Evolutionary conservation across 1,284 basidiomycete genomes (phyloP).

Genomic region (Leccinum griseonigrum): DNA sequence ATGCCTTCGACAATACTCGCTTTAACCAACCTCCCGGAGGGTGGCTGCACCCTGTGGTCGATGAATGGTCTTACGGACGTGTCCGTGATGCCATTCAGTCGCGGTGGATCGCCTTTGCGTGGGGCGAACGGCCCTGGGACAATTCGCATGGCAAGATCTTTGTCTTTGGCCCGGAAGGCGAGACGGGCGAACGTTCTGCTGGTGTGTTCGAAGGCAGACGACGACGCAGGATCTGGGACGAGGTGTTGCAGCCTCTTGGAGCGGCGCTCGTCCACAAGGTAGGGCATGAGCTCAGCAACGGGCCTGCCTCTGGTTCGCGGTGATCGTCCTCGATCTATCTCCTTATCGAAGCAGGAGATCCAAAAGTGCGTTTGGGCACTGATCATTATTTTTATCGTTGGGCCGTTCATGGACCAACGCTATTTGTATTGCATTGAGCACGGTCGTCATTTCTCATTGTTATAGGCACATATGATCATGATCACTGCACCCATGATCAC

Average conservation of each 20-base stretch:
- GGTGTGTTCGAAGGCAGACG: slow-evolving; percentile 44
- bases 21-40: slow-evolving; percentile 29
- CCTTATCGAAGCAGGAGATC: not conserved
- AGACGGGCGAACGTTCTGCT: slow-evolving; percentile 44
- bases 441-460: not conserved
- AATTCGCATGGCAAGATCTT: slow-evolving; percentile 55
- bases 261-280: slow-evolving; percentile 65
- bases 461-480: not conserved
- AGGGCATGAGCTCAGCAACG: slow-evolving; percentile 67
- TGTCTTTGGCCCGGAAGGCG: slow-evolving; percentile 61
- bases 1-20: slow-evolving; percentile 19
- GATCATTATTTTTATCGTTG: not conserved
- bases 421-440: slow-evolving; percentile 4
- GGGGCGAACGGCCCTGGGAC: slow-evolving; percentile 68
- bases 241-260: slow-evolving; percentile 64
- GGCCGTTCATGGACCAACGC: slow-evolving; percentile 2
- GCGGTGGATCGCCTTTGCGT: slow-evolving; percentile 70
- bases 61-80: slow-evolving; percentile 59
- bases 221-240: slow-evolving; percentile 53
- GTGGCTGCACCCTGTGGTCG: slow-evolving; percentile 55
- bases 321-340: slow-evolving; percentile 10
- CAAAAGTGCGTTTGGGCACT: slow-evolving; percentile 17
- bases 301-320: slow-evolving; percentile 40
- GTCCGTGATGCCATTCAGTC: slow-evolving; percentile 68
- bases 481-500: not conserved